These are phyloP conservation scores for Aureobasidium subglaciale DNA, from an alignment of 2,329 filamentous ascomycete species.

Conservation along the genomic window DNA sequence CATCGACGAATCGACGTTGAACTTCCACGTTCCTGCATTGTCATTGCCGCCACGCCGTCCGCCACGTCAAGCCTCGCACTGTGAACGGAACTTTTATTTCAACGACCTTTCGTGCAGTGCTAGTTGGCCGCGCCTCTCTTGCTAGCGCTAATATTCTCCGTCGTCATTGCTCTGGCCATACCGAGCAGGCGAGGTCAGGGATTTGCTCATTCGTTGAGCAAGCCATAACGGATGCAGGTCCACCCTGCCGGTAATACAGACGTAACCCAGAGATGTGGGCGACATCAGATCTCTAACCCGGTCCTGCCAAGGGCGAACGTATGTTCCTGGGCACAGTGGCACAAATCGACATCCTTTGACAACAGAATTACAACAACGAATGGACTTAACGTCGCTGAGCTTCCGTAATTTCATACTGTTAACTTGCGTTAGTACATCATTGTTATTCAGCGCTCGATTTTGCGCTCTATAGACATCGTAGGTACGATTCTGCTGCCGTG, in stretches of 20 bases:
- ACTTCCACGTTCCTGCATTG: conserved; percentile 12
- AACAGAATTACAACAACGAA: not conserved
- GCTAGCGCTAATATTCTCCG: not conserved
- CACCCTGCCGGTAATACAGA: not conserved
- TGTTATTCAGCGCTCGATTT: not conserved
- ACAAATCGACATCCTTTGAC: conserved; percentile 9
- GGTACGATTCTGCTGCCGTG: not conserved
- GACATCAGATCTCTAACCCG: not conserved
- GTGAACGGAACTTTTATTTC: conserved; percentile 4
- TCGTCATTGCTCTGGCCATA: not conserved
- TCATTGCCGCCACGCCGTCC: conserved; percentile 12
- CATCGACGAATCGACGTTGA: not conserved
- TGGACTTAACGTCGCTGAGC: not conserved
- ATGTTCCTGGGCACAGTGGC: conserved; percentile 1
- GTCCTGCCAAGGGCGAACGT: conserved; percentile 9
- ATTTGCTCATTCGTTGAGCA: not conserved
- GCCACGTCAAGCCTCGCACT: conserved; percentile 8
- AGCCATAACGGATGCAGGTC: not conserved
- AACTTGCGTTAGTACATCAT: not conserved
- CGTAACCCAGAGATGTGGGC: not conserved
- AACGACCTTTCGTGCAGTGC: conserved; percentile 3
- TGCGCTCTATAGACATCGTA: not conserved
- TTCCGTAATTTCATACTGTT: not conserved
- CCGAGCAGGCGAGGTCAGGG: not conserved
- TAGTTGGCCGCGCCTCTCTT: not conserved